These are phyloP conservation scores for Allium cepa DNA, from an alignment of 106 monocot genomes.

Conservation along the genomic window DNA sequence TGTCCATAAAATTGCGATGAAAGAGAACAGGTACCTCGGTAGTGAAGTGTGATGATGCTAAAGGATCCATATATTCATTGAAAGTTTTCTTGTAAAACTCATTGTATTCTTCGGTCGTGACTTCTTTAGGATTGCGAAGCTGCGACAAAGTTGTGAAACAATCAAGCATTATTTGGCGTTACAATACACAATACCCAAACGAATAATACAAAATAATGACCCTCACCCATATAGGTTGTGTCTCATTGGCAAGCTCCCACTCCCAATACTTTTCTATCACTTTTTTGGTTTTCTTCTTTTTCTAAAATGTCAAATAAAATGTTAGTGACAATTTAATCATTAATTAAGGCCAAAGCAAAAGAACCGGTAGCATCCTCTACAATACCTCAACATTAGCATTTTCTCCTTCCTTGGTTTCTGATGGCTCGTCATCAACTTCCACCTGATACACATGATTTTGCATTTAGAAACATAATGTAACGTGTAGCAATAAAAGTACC, in stretches of 20 bases:
- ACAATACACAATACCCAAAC: neutral
- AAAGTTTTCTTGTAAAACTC: slow-evolving; percentile 98
- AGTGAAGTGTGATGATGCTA: slow-evolving; percentile 93
- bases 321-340: neutral
- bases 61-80: slow-evolving; percentile 90
- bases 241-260: slow-evolving; percentile 97
- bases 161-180: neutral
- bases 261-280: slow-evolving; percentile 97
- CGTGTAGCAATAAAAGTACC: too few species aligned
- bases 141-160: slow-evolving; percentile 15
- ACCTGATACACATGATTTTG: slow-evolving; percentile 31
- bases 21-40: slow-evolving; percentile 66
- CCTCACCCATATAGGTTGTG: slow-evolving; percentile 94
- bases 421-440: slow-evolving; percentile 91
- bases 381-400: slow-evolving; percentile 53
- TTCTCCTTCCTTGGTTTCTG: slow-evolving; percentile 58
- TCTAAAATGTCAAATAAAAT: slow-evolving; percentile 20
- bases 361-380: neutral
- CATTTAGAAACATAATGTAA: too few species aligned
- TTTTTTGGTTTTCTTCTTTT: slow-evolving; percentile 93
- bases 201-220: neutral
- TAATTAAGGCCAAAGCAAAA: neutral
- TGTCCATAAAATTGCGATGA: too few species aligned
- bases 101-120: slow-evolving; percentile 91
- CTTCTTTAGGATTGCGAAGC: slow-evolving; percentile 96